Evolutionary conservation across 2,329 filamentous ascomycete species (phyloP), one percentile per base, ranked within the genome.

Genomic region (Ascochyta lentis): DNA sequence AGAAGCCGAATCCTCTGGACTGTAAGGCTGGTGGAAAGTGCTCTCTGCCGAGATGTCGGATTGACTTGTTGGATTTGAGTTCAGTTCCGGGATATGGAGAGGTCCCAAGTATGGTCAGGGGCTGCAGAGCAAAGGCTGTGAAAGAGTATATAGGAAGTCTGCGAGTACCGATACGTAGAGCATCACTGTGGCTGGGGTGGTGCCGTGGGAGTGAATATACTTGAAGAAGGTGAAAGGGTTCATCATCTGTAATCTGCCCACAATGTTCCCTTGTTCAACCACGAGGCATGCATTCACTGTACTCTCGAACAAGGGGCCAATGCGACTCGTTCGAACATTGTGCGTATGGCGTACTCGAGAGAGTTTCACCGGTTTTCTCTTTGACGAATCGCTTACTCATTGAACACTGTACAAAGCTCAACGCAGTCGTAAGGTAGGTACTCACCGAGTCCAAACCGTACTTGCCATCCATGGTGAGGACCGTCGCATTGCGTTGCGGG

Each of bases 191-290:
- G 19, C 34, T 8, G n/a, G n/a, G 19, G 10, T 37, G 8, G 16
- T 23, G 16, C 10, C n/a, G 15, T 7, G n/a, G 15, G 12, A 7
- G 12, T 16, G 29, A 16, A 19, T 27, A 48, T 27, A 15, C 10
- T 43, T 19, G 31, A 43, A 24, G 15, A 43, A 24, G n/a, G 12
- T n/a, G n/a, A 24, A 13, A 12, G 7, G n/a, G 22, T 12, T 31
- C 26, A 7, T n/a, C 29, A 16, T 22, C 15, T 29, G 15, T 22
- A 15, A 2, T 3, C 5, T 5, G 22, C 34, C 16, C 39, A 49
- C 45, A 54, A n/a, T 44, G 44, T 12, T 19, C 16, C 39, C n/a
- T 39, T 49, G 27, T 40, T 45, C 31, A 16, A 13, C 9, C n/a
- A 16, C 1, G 13, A 33, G 38, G 22, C 7, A 12, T 29, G 31